Evolutionary conservation across 768 basidiomycete genomes (phyloP), one percentile per base, ranked within the genome.

Genomic region (Wakefieldia striispora): DNA sequence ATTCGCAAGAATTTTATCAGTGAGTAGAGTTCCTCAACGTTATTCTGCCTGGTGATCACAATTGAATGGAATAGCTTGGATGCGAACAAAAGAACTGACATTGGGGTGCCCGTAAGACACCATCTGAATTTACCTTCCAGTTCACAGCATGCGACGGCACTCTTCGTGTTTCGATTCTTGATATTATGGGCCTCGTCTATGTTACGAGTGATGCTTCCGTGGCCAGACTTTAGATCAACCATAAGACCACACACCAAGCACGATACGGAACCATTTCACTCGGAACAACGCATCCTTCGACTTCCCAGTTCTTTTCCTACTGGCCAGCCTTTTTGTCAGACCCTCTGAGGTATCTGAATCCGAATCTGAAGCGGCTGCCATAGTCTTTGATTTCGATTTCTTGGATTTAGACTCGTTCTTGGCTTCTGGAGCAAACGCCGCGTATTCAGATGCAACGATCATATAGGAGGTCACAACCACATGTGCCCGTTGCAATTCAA

Each of bases 111-210:
- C 6, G 91, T 94, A 48, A 95, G 70, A 65, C 86, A 90, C 94
- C 94, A 97, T 45, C 89, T 76, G 66, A 79, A 93, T 60, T 88
- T 90, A 13, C 80, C 78, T 40, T 84, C 67, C n/a, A 95, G 73
- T 6, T 75, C 86, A 51, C 82, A 88, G 51, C 91, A 91, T 0
- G 90, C 92, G 33, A 84, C 73, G 3, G 91, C 83, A 26, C 80
- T 80, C 61, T 91, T 88, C 0, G 86, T 89, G 31, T 76, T 84
- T 43, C 81, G 75, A 60, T 94, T 92, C 75, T 95, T 95, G 73
- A 97, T 95, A 58, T 87, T 90, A 64, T 97, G 94, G 0, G 94
- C 94, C 62, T 97, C 93, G 61, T 97, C 94, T 90, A 44, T n/a
- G 14, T 17, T 40, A 26, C 1, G 11, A 14, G 26, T 17, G 6